Evolutionary conservation across 768 basidiomycete genomes (phyloP).

Genomic region (Kondoa malvinella): DNA sequence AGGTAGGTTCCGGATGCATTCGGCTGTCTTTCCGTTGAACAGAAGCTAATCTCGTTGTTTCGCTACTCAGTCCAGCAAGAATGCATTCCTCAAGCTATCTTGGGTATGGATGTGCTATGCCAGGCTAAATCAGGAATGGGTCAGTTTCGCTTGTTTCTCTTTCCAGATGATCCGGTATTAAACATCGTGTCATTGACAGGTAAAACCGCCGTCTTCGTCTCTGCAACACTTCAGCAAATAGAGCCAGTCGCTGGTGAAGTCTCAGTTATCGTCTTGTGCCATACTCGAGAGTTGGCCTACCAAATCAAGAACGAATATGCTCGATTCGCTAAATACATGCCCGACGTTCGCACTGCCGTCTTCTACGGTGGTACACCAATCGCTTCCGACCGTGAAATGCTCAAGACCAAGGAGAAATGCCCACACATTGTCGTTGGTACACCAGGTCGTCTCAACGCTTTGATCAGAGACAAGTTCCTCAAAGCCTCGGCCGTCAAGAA

Average conservation of each 20-base stretch:
- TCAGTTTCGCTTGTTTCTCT: slow-evolving; percentile 8
- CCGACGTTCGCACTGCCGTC: slow-evolving; percentile 87
- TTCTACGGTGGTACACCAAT: slow-evolving; percentile 96
- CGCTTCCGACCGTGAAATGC: slow-evolving; percentile 75
- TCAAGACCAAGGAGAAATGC: slow-evolving; percentile 91
- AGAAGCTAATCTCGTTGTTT: not conserved
- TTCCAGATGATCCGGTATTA: not conserved
- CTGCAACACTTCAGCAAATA: slow-evolving; percentile 91
- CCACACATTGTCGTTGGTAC: slow-evolving; percentile 98
- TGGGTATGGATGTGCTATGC: slow-evolving; percentile 98
- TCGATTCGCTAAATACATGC: slow-evolving; percentile 99
- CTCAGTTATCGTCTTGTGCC: slow-evolving; percentile 91
- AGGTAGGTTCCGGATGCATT: slow-evolving; percentile 41
- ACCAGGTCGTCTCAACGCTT: slow-evolving; percentile 88
- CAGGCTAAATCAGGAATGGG: slow-evolving; percentile 89
- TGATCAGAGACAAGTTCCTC: slow-evolving; percentile 83
- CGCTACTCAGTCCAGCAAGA: slow-evolving; percentile 79
- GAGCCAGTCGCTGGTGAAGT: slow-evolving; percentile 98
- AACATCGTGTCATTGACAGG: slow-evolving; percentile 39
- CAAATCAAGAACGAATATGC: slow-evolving; percentile 99
- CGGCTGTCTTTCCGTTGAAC: too few relatives aligned
- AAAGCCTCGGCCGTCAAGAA: slow-evolving; percentile 95
- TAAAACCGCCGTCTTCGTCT: slow-evolving; percentile 97
- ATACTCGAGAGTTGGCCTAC: slow-evolving; percentile 96
- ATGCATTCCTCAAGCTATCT: slow-evolving; percentile 97